A percentile compares a stretch with the other conserved stretches of the same genome.
phyloP scores from a whole-genome alignment of 2,329 filamentous ascomycete genomes.

The Verticillium nubilum region DNA sequence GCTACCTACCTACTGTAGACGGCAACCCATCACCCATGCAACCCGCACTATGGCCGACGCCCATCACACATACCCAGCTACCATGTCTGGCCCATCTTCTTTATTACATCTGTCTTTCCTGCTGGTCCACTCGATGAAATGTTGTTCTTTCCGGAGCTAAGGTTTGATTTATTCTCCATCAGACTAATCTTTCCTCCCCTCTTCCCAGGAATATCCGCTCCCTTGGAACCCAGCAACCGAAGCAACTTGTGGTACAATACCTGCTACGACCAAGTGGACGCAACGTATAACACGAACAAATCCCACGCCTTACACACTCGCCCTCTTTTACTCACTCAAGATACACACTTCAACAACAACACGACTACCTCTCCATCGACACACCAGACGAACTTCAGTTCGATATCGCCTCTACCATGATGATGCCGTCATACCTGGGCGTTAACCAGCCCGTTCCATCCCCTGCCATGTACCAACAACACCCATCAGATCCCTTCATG shows the following conservation, averaged over 20 bases:
- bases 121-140: conserved; percentile 28
- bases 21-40: conserved; percentile 17
- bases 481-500: conserved; percentile 34
- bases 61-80: conserved; percentile 14
- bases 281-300: conserved; percentile 1
- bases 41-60: conserved; percentile 23
- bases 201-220: conserved; percentile 24
- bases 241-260: conserved; percentile 19
- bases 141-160: conserved; percentile 26
- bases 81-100: not conserved
- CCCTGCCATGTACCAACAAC: conserved; percentile 22
- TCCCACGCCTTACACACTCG: conserved; percentile 3
- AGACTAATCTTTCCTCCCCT: conserved; percentile 22
- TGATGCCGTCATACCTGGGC: conserved; percentile 30
- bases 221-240: conserved; percentile 18
- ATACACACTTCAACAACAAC: not conserved
- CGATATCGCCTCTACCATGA: conserved; percentile 6
- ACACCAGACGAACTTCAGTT: not conserved
- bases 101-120: conserved; percentile 14
- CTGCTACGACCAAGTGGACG: conserved; percentile 2
- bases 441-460: conserved; percentile 22
- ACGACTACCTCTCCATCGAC: not conserved
- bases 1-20: conserved; percentile 9
- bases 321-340: not conserved
- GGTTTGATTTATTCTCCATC: conserved; percentile 29